Conservation (phyloP, 768 basidiomycete genomes). For the Dacryopinax primogenitus region DNA sequence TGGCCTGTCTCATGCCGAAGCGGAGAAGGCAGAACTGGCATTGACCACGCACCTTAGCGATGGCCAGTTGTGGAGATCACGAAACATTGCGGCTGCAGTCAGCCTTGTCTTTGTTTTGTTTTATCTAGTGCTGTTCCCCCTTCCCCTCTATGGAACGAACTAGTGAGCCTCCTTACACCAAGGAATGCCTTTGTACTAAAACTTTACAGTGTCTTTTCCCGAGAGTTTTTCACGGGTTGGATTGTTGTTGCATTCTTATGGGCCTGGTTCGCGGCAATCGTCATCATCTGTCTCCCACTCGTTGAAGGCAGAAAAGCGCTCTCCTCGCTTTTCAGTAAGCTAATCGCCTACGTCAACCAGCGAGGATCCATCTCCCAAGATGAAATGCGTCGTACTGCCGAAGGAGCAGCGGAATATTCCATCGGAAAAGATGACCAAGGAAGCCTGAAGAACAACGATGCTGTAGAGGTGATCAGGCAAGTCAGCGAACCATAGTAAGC, state of each 20-base stretch:
- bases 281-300: not conserved
- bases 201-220: not conserved
- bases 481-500: not conserved
- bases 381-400: not conserved
- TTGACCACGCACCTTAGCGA: not conserved
- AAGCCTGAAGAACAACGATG: not conserved
- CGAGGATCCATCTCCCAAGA: not conserved
- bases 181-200: too few relatives aligned
- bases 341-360: not conserved
- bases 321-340: not conserved
- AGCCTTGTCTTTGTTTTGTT: not conserved
- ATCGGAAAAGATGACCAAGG: not conserved
- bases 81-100: not conserved
- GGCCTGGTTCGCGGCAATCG: not conserved
- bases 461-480: not conserved
- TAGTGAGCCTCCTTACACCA: not conserved
- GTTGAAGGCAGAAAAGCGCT: not conserved
- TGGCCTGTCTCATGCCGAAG: not conserved
- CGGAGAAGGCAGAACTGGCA: not conserved
- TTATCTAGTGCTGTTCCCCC: not conserved
- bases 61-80: not conserved
- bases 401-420: not conserved
- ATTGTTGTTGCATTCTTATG: not conserved
- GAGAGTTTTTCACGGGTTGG: not conserved
- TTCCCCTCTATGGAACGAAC: not conserved